Conservation (phyloP, 768 basidiomycete genomes). For the Auriculariales sp. region DNA sequence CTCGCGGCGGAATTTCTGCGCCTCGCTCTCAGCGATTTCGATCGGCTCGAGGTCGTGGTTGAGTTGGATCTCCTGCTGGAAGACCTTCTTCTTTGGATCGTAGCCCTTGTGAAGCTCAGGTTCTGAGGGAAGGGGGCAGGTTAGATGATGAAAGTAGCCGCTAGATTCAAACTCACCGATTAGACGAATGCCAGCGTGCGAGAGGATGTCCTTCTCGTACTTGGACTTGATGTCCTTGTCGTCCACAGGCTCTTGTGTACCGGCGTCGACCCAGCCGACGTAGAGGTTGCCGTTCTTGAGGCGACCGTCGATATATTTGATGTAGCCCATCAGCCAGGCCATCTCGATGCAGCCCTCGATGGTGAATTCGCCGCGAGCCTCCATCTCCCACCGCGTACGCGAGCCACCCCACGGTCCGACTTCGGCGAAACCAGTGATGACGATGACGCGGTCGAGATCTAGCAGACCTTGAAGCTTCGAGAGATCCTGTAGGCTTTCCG, state of each 20-base stretch:
- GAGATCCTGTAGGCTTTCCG: slow-evolving; percentile 58
- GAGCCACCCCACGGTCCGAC: slow-evolving; percentile 98
- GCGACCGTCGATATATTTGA: slow-evolving; percentile 97
- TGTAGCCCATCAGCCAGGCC: slow-evolving; percentile 98
- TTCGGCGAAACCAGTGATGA: slow-evolving; percentile 93
- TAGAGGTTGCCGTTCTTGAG: slow-evolving; percentile 84
- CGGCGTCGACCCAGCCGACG: slow-evolving; percentile 97
- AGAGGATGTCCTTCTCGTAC: slow-evolving; percentile 88
- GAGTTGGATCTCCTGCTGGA: slow-evolving; percentile 94
- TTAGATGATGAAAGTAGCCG: neutral
- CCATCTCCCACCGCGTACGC: slow-evolving; percentile 99
- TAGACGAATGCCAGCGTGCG: slow-evolving; percentile 82
- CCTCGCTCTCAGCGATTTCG: slow-evolving; percentile 83
- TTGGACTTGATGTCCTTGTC: slow-evolving; percentile 92
- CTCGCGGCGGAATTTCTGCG: slow-evolving; percentile 88
- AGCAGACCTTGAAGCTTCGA: slow-evolving; percentile 72
- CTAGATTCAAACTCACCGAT: slow-evolving; percentile 52
- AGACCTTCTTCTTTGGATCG: slow-evolving; percentile 92
- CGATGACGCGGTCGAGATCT: slow-evolving; percentile 91
- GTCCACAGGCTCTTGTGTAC: slow-evolving; percentile 85
- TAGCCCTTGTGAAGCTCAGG: slow-evolving; percentile 97
- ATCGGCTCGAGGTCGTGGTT: slow-evolving; percentile 93
- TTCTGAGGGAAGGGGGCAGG: slow-evolving; percentile 34
- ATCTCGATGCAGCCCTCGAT: slow-evolving; percentile 98
- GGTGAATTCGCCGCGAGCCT: slow-evolving; percentile 90